phyloP scores from a whole-genome alignment of 2,329 filamentous ascomycete species.

The Pseudogymnoascus sp. region DNA sequence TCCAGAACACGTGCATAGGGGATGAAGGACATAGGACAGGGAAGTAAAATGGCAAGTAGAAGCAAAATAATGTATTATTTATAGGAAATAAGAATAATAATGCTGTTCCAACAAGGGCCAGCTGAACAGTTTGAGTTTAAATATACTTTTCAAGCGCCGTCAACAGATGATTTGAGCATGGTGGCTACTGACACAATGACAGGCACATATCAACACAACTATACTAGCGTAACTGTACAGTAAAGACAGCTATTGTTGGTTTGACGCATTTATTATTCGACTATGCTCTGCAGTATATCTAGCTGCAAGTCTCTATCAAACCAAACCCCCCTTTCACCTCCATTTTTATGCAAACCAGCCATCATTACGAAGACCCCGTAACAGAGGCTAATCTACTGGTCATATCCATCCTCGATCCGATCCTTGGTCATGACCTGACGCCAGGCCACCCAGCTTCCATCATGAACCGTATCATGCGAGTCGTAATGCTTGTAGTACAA shows the following conservation, averaged over 20 bases:
- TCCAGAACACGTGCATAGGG: neutral
- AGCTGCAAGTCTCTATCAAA: slow-evolving; percentile 5
- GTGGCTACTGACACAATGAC: neutral
- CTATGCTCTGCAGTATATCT: slow-evolving; percentile 5
- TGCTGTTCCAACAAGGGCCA: neutral
- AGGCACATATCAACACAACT: neutral
- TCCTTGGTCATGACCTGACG: slow-evolving; percentile 2
- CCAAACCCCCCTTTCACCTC: neutral
- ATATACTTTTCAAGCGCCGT: neutral
- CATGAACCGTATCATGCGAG: slow-evolving; percentile 8
- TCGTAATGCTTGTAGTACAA: slow-evolving; percentile 24
- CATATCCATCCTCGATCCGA: slow-evolving; percentile 6
- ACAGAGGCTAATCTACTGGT: neutral
- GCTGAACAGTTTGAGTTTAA: neutral
- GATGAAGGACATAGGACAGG: neutral
- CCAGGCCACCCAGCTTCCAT: neutral
- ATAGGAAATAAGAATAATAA: neutral
- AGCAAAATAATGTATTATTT: neutral
- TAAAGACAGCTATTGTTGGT: neutral
- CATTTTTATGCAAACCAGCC: slow-evolving; percentile 8
- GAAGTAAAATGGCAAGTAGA: neutral
- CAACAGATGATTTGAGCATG: neutral
- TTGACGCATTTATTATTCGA: slow-evolving; percentile 1
- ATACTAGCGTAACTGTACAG: neutral
- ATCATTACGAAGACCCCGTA: slow-evolving; percentile 2